phyloP scores from a whole-genome alignment of 768 basidiomycete genomes.

The Tylopilus sp. region DNA sequence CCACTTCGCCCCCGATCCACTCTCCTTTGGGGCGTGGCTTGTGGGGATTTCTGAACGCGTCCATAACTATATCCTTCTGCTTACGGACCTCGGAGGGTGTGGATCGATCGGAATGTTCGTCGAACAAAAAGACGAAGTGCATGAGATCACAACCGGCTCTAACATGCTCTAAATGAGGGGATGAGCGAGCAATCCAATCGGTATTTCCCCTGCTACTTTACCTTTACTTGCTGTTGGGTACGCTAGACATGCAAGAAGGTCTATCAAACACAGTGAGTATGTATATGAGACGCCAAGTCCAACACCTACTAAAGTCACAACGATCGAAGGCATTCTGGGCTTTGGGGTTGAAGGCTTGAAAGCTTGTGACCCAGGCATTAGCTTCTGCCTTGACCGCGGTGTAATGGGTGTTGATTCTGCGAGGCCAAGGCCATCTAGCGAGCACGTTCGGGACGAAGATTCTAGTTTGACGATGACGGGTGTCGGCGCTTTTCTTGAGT shows the following conservation, averaged over 20 bases:
- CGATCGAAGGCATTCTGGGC: too few relatives aligned
- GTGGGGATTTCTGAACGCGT: not conserved
- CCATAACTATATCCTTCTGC: not conserved
- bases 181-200: not conserved
- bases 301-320: not conserved
- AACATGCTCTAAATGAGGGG: not conserved
- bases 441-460: not conserved
- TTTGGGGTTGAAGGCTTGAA: not conserved
- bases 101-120: not conserved
- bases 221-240: not conserved
- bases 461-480: too few relatives aligned
- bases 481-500: too few relatives aligned
- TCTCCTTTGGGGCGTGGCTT: not conserved
- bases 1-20: not conserved
- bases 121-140: not conserved
- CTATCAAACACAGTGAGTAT: not conserved
- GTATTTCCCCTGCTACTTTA: not conserved
- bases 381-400: not conserved
- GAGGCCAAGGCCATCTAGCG: not conserved
- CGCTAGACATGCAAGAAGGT: not conserved
- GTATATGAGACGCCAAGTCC: not conserved
- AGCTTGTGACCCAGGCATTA: not conserved
- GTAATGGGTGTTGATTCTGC: not conserved
- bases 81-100: not conserved
- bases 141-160: not conserved